Evolutionary conservation across 805 yeast genomes (phyloP).

Genomic region (Saturnispora saitoi): DNA sequence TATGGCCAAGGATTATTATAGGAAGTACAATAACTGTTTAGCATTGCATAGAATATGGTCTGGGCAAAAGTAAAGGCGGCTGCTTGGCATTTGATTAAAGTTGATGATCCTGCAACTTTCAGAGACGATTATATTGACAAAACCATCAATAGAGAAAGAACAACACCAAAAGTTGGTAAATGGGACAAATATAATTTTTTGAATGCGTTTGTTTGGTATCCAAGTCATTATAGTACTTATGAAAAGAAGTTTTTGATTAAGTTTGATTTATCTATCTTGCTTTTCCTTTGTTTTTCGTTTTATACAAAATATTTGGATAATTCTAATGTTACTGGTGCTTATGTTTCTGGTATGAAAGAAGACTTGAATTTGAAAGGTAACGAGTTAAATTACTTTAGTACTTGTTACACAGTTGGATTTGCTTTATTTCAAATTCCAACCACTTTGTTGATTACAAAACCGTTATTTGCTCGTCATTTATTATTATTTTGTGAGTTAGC

Average conservation of each 20-base stretch:
- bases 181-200: slow-evolving; percentile 11
- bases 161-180: slow-evolving; percentile 1
- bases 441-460: slow-evolving; percentile 38
- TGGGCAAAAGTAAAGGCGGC: background rate
- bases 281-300: slow-evolving; percentile 29
- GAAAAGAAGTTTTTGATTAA: slow-evolving; percentile 14
- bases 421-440: slow-evolving; percentile 55
- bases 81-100: background rate
- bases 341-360: slow-evolving; percentile 61
- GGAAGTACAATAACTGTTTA: background rate
- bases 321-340: slow-evolving; percentile 47
- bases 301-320: slow-evolving; percentile 53
- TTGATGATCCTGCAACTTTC: slow-evolving; percentile 12
- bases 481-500: slow-evolving; percentile 49
- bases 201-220: slow-evolving; percentile 14
- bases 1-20: background rate
- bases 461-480: slow-evolving; percentile 39
- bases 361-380: slow-evolving; percentile 24
- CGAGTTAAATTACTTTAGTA: slow-evolving; percentile 20
- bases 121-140: slow-evolving; percentile 13
- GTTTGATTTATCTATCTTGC: slow-evolving; percentile 12
- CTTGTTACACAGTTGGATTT: slow-evolving; percentile 37
- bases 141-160: slow-evolving; percentile 14
- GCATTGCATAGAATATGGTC: background rate
- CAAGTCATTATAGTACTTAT: slow-evolving; percentile 15